Evolutionary conservation across 164 flowering plant species (phyloP).

Genomic region (Tinospora cordifolia): DNA sequence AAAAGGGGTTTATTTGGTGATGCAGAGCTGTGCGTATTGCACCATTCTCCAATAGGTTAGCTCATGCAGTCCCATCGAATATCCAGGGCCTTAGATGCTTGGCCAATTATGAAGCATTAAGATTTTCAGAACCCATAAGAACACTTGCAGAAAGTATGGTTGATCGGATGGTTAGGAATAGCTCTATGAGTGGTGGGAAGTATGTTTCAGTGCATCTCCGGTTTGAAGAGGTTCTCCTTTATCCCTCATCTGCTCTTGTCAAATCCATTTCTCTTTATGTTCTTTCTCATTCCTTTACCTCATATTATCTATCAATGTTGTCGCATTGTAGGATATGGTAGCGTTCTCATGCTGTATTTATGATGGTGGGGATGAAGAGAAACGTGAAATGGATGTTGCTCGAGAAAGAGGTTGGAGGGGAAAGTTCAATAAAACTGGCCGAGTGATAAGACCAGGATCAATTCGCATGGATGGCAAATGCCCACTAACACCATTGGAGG

Average conservation of each 20-base stretch:
- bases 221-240: constrained; percentile 67
- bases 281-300: background rate
- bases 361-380: constrained; percentile 95
- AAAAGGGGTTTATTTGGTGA: constrained; percentile 1
- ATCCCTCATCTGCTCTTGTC: background rate
- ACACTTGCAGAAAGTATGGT: constrained; percentile 77
- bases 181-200: constrained; percentile 62
- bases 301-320: constrained; percentile 3
- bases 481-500: constrained; percentile 95
- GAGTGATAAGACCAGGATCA: constrained; percentile 77
- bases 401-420: constrained; percentile 93
- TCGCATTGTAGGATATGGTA: constrained; percentile 75
- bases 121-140: constrained; percentile 72
- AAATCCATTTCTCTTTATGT: background rate
- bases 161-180: constrained; percentile 66
- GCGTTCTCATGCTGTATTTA: constrained; percentile 96
- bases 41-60: constrained; percentile 94
- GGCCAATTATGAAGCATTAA: constrained; percentile 77
- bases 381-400: constrained; percentile 83
- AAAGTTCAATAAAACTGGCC: constrained; percentile 67
- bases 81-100: constrained; percentile 82
- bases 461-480: constrained; percentile 91
- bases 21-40: constrained; percentile 91
- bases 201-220: constrained; percentile 95
- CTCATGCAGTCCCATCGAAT: constrained; percentile 64